These are phyloP conservation scores for Colletotrichum salicis DNA, from an alignment of 2,329 filamentous ascomycete species.

Conservation along the genomic window DNA sequence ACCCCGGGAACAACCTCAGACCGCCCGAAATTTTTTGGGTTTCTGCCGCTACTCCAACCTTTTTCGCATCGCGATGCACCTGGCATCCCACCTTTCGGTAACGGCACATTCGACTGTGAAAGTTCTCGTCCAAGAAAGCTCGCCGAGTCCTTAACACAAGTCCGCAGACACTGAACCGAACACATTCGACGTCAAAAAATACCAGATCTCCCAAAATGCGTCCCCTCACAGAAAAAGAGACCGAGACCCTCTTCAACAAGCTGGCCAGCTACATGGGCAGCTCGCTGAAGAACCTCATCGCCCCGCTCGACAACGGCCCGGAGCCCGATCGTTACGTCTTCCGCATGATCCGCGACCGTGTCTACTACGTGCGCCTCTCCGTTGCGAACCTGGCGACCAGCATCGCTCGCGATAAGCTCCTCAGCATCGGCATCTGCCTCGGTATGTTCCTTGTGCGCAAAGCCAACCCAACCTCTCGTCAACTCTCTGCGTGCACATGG, in stretches of 20 bases:
- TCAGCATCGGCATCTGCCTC: slow-evolving; percentile 89
- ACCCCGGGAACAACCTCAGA: slow-evolving; percentile 27
- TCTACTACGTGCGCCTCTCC: slow-evolving; percentile 91
- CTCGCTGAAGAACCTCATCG: slow-evolving; percentile 86
- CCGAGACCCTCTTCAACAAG: slow-evolving; percentile 87
- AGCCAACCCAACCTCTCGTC: too few species aligned
- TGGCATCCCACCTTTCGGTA: slow-evolving; percentile 15
- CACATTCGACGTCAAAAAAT: background rate
- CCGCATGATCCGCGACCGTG: slow-evolving; percentile 73
- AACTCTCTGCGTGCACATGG: background rate
- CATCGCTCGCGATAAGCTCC: slow-evolving; percentile 81
- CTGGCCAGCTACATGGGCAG: slow-evolving; percentile 92
- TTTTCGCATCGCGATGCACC: slow-evolving; percentile 25
- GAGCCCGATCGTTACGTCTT: slow-evolving; percentile 86
- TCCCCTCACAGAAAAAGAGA: slow-evolving; percentile 82
- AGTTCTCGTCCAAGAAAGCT: background rate
- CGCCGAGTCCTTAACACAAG: background rate
- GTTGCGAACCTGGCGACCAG: slow-evolving; percentile 92
- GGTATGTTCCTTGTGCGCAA: slow-evolving; percentile 50
- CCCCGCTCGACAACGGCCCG: slow-evolving; percentile 73
- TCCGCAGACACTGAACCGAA: background rate
- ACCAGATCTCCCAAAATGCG: slow-evolving; percentile 68
- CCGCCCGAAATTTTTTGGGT: slow-evolving; percentile 43
- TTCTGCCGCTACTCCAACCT: slow-evolving; percentile 39
- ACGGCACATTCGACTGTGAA: background rate